phyloP scores from a whole-genome alignment of 2,329 filamentous ascomycete species.

The Xylariales sp. region DNA sequence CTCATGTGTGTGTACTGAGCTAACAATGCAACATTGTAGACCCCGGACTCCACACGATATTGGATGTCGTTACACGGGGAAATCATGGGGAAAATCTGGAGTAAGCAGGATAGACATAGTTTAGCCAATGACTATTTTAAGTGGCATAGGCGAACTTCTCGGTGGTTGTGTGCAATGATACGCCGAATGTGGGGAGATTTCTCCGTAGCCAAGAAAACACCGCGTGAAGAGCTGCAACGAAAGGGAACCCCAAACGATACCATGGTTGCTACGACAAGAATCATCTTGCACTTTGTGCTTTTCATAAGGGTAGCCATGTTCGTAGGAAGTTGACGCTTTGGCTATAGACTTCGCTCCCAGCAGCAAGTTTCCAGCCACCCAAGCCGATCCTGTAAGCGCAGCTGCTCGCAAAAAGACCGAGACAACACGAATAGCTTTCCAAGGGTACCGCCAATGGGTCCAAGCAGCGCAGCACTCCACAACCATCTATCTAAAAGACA shows the following conservation, averaged over 20 bases:
- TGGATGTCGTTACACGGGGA: neutral
- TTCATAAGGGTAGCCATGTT: too few species aligned
- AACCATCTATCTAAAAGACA: too few species aligned
- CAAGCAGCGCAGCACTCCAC: too few species aligned
- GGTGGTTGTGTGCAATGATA: slow-evolving; percentile 7
- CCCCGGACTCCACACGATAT: neutral
- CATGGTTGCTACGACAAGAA: too few species aligned
- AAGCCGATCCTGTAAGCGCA: too few species aligned
- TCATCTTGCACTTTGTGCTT: neutral
- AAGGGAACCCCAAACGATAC: neutral
- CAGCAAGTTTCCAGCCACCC: too few species aligned
- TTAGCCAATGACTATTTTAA: neutral
- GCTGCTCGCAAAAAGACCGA: too few species aligned
- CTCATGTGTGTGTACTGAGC: neutral
- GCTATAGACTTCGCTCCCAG: too few species aligned
- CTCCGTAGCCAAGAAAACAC: neutral
- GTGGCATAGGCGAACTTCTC: too few species aligned
- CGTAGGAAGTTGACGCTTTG: neutral
- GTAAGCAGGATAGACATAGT: neutral
- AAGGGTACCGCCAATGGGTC: too few species aligned
- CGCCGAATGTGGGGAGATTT: slow-evolving; percentile 7
- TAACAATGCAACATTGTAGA: neutral
- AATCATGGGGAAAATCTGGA: slow-evolving; percentile 2
- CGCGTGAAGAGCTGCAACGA: neutral
- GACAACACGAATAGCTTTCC: too few species aligned